Base-by-base conservation (phyloP, 805 yeast species). In the Cyberlindnera misumaiensis region DNA sequence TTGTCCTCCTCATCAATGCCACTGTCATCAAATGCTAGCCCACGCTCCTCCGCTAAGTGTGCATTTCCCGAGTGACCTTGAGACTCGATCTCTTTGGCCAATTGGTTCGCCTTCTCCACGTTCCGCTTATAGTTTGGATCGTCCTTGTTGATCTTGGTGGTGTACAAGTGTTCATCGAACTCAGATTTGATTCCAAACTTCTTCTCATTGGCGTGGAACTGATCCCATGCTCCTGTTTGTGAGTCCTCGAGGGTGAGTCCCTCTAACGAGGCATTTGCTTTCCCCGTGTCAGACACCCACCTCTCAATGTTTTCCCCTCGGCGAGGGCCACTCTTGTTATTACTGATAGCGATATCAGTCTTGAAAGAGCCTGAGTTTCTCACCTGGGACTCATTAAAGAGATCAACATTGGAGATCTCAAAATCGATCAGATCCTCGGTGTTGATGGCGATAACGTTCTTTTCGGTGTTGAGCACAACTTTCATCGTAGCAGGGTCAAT, bases 1-100 rank as follows among this genome's bases (percentile, higher is more conserved):
- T 84, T 84, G 60, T 89, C 96, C 60, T 93, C 98, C 64, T 93
- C 98, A 60, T 93, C 97, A 49, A 85, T 48, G 13, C 95, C 95
- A 43, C 83, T 75, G 54, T 85, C 96, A 56, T 85, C 95, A 28
- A 83, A 73, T 13, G 59, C 53, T 12, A 77, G 45, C 18, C 95
- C 95, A 59, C 98, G 77, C 60, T 90, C 98, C 58, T 90, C 98
- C 45, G 95, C 90, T 18, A 89, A 46, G 58, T 93, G 97, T 22
- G 75, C 64, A 55, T 85, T 88, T 20, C 81, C 82, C 17, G 80
- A 71, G 37, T 68, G 57, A 6, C 72, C 67, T 49, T 76, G 82
- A 29, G 72, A 62, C 59, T 84, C 93, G 51, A 90, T 90, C 56
- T 93, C 97, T 34, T 66, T 70, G 2, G 97, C 96, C 41, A 93